A percentile compares a stretch with the other conserved stretches of the same genome.
phyloP scores from a whole-genome alignment of 768 basidiomycete species.

The Trametes meyenii region DNA sequence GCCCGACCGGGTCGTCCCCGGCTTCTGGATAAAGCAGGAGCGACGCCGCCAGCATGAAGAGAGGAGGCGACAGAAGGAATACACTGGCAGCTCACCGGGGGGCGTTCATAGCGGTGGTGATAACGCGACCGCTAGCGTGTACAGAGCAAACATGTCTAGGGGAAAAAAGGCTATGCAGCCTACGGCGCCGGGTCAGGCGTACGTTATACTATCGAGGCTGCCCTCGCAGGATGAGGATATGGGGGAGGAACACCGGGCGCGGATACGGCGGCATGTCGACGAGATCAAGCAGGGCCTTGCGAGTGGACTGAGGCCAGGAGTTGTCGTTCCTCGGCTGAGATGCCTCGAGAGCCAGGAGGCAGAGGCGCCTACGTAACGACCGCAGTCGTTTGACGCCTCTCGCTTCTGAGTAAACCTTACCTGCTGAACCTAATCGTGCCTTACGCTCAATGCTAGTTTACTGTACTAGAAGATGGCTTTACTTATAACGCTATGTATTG shows the following conservation, averaged over 20 bases:
- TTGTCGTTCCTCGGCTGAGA: conserved; percentile 22
- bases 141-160: background rate
- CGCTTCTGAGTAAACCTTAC: no score
- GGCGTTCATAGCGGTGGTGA: background rate
- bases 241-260: background rate
- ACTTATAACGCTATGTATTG: conserved; percentile 10
- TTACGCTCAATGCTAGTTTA: no score
- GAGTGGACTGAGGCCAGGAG: conserved; percentile 19
- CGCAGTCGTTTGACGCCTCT: background rate
- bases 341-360: conserved; percentile 26
- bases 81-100: background rate
- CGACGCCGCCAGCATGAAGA: conserved; percentile 2
- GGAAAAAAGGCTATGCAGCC: background rate
- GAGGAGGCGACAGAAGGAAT: background rate
- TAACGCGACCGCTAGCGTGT: background rate
- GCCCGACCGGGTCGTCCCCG: conserved; percentile 58
- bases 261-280: conserved; percentile 4
- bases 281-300: conserved; percentile 19
- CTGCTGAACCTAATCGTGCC: no score
- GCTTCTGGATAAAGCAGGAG: conserved; percentile 49
- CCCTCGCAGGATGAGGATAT: conserved; percentile 25
- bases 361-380: background rate
- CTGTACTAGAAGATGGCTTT: background rate
- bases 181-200: background rate
- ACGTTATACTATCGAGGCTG: conserved; percentile 1